Evolutionary conservation across 768 basidiomycete genomes (phyloP), one percentile per base, ranked within the genome.

Genomic region (Nidularia sp.): DNA sequence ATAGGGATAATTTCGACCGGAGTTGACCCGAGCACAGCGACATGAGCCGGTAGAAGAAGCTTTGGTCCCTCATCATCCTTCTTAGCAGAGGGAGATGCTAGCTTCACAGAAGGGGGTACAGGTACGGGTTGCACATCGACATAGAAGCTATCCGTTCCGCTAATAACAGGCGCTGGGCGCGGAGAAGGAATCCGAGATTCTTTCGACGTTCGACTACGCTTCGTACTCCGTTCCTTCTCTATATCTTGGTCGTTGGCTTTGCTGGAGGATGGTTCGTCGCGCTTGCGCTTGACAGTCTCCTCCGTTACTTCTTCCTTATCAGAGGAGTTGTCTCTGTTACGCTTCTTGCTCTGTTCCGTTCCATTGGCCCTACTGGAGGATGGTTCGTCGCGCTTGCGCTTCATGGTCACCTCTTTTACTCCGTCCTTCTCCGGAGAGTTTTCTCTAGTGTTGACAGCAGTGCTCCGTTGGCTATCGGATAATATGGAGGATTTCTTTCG

Each of bases 11-110:
- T 75, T 53, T 79, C 72, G 31, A 75, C 66, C 3, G 79, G 72
- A 10, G 71, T 65, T 43, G 65, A 70, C 18, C 74, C 75, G 49
- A 81, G 70, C 5, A 90, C 73, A 6, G 76, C 76, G 25, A 91
- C 90, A 67, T 92, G 89, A 0, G 81, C 67, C 0, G 90, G 90
- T 8, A 92, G 71, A 22, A 89, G 66, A 9, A 92, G 49, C 56
- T 65, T 62, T 48, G 43, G 12, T 46, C 47, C 50, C 15, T 7
- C 8, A 22, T 42, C 52, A 13, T 50, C 49, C 48, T 54, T 51
- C 25, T 53, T 25, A 12, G 51, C 15, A 50, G 55, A 43, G 53
- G 54, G 39, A 22, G 41, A 15, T 25, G 47, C 36, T 51, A 64
- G 48, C n/a, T n/a, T n/a, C 15, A 63, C 53, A 35, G 61, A 58